Percentiles rank a stretch among this genome's conserved stretches.
phyloP scores from a whole-genome alignment of 2,329 filamentous ascomycete genomes.

The Eutypella sp. region DNA sequence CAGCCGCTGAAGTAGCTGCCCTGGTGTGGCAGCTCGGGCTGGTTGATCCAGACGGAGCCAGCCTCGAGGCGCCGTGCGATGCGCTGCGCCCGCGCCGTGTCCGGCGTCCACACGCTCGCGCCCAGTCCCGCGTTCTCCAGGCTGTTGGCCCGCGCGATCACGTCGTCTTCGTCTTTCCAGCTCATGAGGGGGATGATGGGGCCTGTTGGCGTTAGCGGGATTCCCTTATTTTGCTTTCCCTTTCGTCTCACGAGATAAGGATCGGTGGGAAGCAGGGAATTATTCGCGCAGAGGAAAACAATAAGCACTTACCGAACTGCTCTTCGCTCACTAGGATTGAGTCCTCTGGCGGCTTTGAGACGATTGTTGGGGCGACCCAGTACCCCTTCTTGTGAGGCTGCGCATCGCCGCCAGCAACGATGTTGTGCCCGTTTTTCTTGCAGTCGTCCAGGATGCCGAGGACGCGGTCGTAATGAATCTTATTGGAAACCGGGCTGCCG shows the following conservation, averaged over 20 bases:
- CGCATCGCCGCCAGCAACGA: slow-evolving; percentile 44
- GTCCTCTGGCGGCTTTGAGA: slow-evolving; percentile 51
- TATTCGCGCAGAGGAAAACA: background rate
- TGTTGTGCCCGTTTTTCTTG: slow-evolving; percentile 46
- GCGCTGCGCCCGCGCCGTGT: slow-evolving; percentile 43
- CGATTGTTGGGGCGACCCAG: slow-evolving; percentile 55
- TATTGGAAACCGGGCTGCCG: slow-evolving; percentile 59
- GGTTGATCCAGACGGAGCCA: slow-evolving; percentile 58
- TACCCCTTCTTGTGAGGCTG: slow-evolving; percentile 39
- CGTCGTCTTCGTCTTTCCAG: slow-evolving; percentile 57
- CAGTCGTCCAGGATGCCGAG: slow-evolving; percentile 52
- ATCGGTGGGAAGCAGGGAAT: no score
- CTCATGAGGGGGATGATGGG: slow-evolving; percentile 60
- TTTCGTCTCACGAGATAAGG: no score
- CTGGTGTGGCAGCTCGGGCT: slow-evolving; percentile 25
- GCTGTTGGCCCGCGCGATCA: slow-evolving; percentile 57
- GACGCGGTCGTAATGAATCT: slow-evolving; percentile 59
- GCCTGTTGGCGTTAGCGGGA: slow-evolving; percentile 27
- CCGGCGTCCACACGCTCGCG: slow-evolving; percentile 56
- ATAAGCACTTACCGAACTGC: slow-evolving; percentile 45
- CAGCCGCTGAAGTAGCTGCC: slow-evolving; percentile 27
- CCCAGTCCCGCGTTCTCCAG: slow-evolving; percentile 89
- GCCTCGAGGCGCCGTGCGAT: slow-evolving; percentile 52
- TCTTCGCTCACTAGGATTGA: slow-evolving; percentile 54
- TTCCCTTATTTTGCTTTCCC: no score